These are phyloP conservation scores for Articulospora tetracladia DNA, from an alignment of 495 filamentous ascomycete species.

Conservation along the genomic window DNA sequence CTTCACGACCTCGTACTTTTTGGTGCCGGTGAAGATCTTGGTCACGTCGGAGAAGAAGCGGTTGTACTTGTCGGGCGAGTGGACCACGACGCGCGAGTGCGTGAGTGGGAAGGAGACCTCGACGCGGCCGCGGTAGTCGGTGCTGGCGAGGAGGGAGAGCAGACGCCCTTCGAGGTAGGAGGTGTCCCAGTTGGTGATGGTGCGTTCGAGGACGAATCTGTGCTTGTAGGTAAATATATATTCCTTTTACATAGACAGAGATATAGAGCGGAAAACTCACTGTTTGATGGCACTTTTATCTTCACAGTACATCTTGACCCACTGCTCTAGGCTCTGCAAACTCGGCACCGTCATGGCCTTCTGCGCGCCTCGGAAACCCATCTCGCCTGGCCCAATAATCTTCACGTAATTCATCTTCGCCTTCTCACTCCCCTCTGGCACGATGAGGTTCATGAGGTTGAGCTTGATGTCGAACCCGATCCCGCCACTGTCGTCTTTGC, in stretches of 20 bases:
- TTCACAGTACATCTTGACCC: constrained; percentile 43
- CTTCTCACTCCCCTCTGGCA: constrained; percentile 31
- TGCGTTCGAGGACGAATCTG: constrained; percentile 42
- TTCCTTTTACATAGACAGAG: background rate
- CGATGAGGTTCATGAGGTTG: constrained; percentile 48
- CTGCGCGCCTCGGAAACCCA: constrained; percentile 41
- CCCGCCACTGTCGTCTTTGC: constrained; percentile 28
- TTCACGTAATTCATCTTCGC: constrained; percentile 47
- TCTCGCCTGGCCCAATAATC: constrained; percentile 42
- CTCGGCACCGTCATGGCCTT: constrained; percentile 34
- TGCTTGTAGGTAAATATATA: background rate
- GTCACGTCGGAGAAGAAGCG: constrained; percentile 48
- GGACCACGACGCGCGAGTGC: constrained; percentile 42
- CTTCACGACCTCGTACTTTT: constrained; percentile 24
- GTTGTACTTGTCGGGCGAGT: constrained; percentile 47
- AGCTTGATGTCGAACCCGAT: constrained; percentile 48
- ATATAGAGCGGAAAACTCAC: constrained; percentile 15
- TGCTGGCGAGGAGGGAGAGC: constrained; percentile 39
- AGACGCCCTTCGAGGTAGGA: constrained; percentile 49
- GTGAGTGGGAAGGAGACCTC: constrained; percentile 46
- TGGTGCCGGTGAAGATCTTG: constrained; percentile 31
- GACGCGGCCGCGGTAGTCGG: constrained; percentile 44
- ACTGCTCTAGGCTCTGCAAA: constrained; percentile 39
- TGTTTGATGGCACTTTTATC: constrained; percentile 41
- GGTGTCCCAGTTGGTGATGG: constrained; percentile 46